Conservation (phyloP, 169 alveolate species). For the Plasmodium blacklocki region DNA sequence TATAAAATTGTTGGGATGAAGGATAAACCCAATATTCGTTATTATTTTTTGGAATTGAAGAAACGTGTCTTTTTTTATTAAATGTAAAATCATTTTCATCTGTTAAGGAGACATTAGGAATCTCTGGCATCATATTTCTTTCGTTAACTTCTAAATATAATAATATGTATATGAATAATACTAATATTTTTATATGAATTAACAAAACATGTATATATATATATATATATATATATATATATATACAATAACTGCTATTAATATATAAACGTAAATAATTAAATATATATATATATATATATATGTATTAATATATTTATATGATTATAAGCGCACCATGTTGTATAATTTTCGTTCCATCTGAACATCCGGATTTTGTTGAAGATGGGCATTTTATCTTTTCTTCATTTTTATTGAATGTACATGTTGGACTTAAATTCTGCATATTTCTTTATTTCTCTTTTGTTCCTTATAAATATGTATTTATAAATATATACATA, state of each 20-base stretch:
- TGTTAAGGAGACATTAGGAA: constrained; percentile 34
- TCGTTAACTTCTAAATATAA: constrained; percentile 25
- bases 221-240: neutral
- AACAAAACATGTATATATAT: neutral
- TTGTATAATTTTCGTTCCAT: neutral
- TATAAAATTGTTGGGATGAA: constrained; percentile 89
- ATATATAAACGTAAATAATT: too few relatives aligned
- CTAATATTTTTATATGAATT: neutral
- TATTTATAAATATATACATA: too few relatives aligned
- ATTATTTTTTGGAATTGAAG: constrained; percentile 59
- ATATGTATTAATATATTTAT: neutral
- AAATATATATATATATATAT: neutral
- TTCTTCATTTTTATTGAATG: constrained; percentile 5
- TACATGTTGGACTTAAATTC: constrained; percentile 17
- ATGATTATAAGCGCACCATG: constrained; percentile 9
- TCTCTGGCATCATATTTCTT: constrained; percentile 73
- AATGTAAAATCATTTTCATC: constrained; percentile 15
- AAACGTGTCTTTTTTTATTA: constrained; percentile 41
- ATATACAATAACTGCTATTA: too few relatives aligned
- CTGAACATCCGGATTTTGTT: neutral
- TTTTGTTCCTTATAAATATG: neutral
- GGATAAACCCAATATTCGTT: constrained; percentile 88
- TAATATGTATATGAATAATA: neutral
- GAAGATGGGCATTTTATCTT: constrained; percentile 42
- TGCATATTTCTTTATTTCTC: constrained; percentile 7